Base-by-base conservation (phyloP, 164 flowering plant genomes). In the Sedum album region DNA sequence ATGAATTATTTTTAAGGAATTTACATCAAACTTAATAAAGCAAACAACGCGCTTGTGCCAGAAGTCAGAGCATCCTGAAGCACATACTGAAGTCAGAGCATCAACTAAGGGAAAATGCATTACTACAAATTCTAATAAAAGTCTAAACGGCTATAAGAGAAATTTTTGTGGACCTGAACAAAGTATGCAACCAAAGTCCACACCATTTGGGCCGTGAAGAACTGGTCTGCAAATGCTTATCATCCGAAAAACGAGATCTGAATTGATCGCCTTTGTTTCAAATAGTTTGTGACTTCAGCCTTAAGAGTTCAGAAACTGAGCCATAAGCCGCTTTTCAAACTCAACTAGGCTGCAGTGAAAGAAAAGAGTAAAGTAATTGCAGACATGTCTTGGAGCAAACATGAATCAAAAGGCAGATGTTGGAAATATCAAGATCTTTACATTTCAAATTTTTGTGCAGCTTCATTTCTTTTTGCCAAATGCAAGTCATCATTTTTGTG, bases 371-470 rank as follows among this genome's bases (percentile, higher is more conserved):
- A 62, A 35, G 26, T 65, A 25, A 9, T 1, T 11, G 6, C 6
- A 65, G 26, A 30, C 30, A 21, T 15, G 21, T 36, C 42, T 17
- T 4, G 46, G 67, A 2, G 41, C 61, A 15, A 15, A 1, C 1
- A 23, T 20, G 11, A 55, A 35, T n/a, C 33, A 36, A 18, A 35
- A 42, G 23, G 41, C 62, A 61, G 20, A 21, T 20, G n/a, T 46
- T 21, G 46, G 38, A 11, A 6, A 0, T 0, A 21, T 15, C 20
- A 33, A 13, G 14, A 73, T 8, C 79, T 90, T 84, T 76, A 88
- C 96, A 90, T 83, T 78, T 87, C 86, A 71, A 74, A 91, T 74
- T 85, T 87, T 35, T 62, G 86, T 14, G 70, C 63, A n/a, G 93
- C 94, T 74, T 91, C 97, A 38, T 73, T 78, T 67, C 82, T 79